phyloP scores from a whole-genome alignment of 2,329 filamentous ascomycete genomes.

The Rhexocercosporidium sp. region DNA sequence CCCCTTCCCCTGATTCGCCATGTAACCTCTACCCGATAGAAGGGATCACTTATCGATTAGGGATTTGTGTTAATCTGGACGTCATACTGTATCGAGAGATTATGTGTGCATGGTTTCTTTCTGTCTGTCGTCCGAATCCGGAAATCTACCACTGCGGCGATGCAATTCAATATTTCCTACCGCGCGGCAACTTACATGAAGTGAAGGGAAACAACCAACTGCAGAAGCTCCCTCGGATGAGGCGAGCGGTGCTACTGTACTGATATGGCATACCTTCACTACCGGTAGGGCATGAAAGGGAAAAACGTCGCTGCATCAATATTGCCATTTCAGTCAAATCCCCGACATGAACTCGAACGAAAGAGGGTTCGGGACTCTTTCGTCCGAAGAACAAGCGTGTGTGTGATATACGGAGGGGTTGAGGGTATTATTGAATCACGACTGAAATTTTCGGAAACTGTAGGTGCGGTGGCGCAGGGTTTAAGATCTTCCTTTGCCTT shows the following conservation, averaged over 20 bases:
- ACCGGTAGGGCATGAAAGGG: neutral
- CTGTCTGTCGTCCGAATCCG: slow-evolving; percentile 13
- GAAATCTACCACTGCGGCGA: slow-evolving; percentile 12
- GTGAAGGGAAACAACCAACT: slow-evolving; percentile 11
- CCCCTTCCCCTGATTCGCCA: slow-evolving; percentile 14
- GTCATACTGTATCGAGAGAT: slow-evolving; percentile 22
- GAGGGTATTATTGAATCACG: neutral
- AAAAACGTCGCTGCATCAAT: slow-evolving; percentile 14
- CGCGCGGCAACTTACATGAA: slow-evolving; percentile 34
- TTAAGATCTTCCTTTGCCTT: neutral
- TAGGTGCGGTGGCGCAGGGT: slow-evolving; percentile 10
- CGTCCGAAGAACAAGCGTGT: slow-evolving; percentile 3
- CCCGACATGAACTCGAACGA: slow-evolving; percentile 4
- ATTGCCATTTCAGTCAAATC: slow-evolving; percentile 17
- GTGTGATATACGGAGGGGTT: slow-evolving; percentile 8
- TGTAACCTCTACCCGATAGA: slow-evolving; percentile 15
- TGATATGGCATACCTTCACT: too few relatives aligned
- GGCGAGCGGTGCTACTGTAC: neutral
- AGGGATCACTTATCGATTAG: slow-evolving; percentile 34
- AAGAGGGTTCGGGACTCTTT: too few relatives aligned
- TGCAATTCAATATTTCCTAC: slow-evolving; percentile 32
- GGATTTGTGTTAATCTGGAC: slow-evolving; percentile 20
- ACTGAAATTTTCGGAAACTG: neutral
- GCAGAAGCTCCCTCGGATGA: slow-evolving; percentile 11
- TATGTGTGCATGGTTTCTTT: neutral